Base-by-base conservation (phyloP, 352 stramenopile genomes). In the Phytophthora fragariae region DNA sequence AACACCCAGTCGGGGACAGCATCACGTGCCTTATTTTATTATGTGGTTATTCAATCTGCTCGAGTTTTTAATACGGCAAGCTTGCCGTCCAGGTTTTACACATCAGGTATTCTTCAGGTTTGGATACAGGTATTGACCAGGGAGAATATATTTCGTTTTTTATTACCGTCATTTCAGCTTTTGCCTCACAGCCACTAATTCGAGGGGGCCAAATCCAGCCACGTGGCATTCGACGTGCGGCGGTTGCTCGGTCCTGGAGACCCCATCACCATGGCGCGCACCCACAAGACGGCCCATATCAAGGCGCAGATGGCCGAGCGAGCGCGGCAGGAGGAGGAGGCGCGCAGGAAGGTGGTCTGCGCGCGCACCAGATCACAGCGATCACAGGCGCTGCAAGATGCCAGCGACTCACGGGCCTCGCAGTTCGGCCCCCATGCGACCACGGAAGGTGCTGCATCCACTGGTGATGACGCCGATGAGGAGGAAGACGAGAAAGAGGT, bases 301-400 rank as follows among this genome's bases (percentile, higher is more conserved):
- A 55, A 55, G 47, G 21, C 47, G 47, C n/a, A 33, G 47, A 54
- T 54, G n/a, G 47, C 47, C n/a, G 47, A 55, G 21, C 10, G n/a
- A 27, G 47, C 5, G 47, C 47, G 8, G 19, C n/a, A 55, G 21
- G 47, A 29, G 19, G 19, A 55, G 21, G 47, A 55, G 47, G 21
- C 47, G 6, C 47, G 47, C n/a, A 55, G 47, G n/a, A 55, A 31
- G n/a, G 47, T 31, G 47, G 19, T n/a, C 15, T 21, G 44, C 14
- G 44, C 15, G 44, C 44, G 15, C 24, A 27, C 24, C 24, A 27
- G 24, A 27, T 27, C 24, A 27, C 17, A 50, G 44, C 44, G 15
- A 50, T 21, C 44, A 10, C 44, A 50, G 44, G 44, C 44, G 44
- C 44, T 21, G 44, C 44, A n/a, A n/a, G 44, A 50, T 50, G 44